phyloP scores from a whole-genome alignment of 2,329 filamentous ascomycete species.

The Paraphaeosphaeria sporulosa region DNA sequence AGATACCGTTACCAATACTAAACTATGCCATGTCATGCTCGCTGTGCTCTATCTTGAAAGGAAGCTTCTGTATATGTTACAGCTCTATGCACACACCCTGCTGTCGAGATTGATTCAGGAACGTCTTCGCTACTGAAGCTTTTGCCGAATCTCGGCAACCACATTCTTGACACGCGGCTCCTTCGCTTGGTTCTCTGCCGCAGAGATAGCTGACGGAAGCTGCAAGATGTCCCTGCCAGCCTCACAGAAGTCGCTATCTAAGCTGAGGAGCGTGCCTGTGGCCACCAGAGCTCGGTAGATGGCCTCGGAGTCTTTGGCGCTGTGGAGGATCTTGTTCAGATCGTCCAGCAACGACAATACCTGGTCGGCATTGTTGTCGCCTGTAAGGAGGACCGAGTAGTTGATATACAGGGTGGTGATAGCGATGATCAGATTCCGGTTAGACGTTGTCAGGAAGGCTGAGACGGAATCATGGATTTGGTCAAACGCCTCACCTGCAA shows the following conservation, averaged over 20 bases:
- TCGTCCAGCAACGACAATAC: slow-evolving; percentile 66
- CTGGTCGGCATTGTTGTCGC: slow-evolving; percentile 57
- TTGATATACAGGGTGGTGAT: slow-evolving; percentile 85
- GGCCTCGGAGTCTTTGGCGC: slow-evolving; percentile 79
- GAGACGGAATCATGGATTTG: slow-evolving; percentile 70
- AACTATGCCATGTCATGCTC: slow-evolving; percentile 7
- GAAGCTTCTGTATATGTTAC: slow-evolving; percentile 10
- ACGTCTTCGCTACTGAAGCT: slow-evolving; percentile 44
- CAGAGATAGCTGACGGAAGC: slow-evolving; percentile 56
- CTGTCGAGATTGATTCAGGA: not conserved
- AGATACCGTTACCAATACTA: not conserved
- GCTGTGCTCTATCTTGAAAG: slow-evolving; percentile 2
- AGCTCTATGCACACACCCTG: slow-evolving; percentile 7
- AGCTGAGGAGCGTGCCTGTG: slow-evolving; percentile 75
- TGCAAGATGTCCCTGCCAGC: slow-evolving; percentile 66
- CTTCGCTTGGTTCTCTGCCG: slow-evolving; percentile 61
- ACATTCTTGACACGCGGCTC: slow-evolving; percentile 69
- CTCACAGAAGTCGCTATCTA: slow-evolving; percentile 66
- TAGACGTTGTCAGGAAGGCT: slow-evolving; percentile 63
- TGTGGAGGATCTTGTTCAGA: slow-evolving; percentile 68
- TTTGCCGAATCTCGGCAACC: slow-evolving; percentile 65
- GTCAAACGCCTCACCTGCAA: slow-evolving; percentile 65
- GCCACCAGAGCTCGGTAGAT: slow-evolving; percentile 84
- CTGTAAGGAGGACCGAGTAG: slow-evolving; percentile 73
- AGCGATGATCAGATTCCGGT: slow-evolving; percentile 84